Base-by-base conservation (phyloP, 2,329 filamentous ascomycete genomes). In the Verticillium nonalfalfae region DNA sequence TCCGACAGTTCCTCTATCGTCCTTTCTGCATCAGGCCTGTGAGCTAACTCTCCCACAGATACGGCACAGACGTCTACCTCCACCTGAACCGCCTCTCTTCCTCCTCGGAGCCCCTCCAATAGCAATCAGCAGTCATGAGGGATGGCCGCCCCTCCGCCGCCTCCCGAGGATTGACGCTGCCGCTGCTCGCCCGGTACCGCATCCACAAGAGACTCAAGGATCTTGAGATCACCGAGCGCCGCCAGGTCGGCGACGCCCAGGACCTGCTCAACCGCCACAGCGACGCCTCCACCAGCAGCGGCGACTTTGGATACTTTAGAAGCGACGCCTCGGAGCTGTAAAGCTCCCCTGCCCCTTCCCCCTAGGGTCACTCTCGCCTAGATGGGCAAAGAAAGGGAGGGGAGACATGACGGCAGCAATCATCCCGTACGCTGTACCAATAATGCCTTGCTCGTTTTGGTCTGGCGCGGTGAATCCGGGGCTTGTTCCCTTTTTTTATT, bases 1-100 rank as follows among this genome's bases (percentile, higher is more conserved):
- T 31, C 26, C 26, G 4, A 4, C 26, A 31, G 4, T 31, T 5
- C 26, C 26, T 31, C 26, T 5, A 31, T 31, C 26, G 26, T 5
- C 26, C 26, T 31, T 31, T 31, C 26, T 5, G 26, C 26, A 31
- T 31, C 26, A 31, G 26, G 26, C 5, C 26, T 4, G 26, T 31
- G 26, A 21, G 21, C 26, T 31, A 4, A 31, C 26, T 58, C 36
- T 4, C 11, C 56, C 38, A 56, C 68, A 97, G 94, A 62, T 99
- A 99, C 76, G 95, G 95, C 67, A 99, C 95, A 58, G 95, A 99
- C 73, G 95, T 98, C 59, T 99, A 99, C 78, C 90, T 99, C 57
- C 95, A 99, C 75, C 86, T 99, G 58, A 99, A 99, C 79, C 87
- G 95, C 61, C 84, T 99, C 33, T 97, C 93, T 54, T 97, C 92